phyloP scores from a whole-genome alignment of 1,284 basidiomycete genomes.

The Cryptococcus sp. region DNA sequence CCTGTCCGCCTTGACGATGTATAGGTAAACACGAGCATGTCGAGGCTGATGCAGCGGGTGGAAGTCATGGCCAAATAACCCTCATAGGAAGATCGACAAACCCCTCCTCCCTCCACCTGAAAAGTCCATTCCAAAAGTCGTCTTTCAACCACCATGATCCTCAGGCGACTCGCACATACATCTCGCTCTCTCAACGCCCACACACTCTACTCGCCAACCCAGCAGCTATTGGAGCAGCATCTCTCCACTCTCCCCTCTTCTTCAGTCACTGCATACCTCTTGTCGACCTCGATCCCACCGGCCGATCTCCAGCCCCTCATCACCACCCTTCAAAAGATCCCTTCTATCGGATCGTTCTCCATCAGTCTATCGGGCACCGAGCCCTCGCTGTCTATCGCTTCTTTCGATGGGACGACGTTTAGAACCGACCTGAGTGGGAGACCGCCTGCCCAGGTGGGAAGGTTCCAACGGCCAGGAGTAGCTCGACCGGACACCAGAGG shows the following conservation, averaged over 20 bases:
- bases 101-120: too few species aligned
- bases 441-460: conserved; percentile 35
- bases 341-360: conserved; percentile 31
- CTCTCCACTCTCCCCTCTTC: conserved; percentile 4
- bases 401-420: conserved; percentile 18
- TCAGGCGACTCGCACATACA: too few species aligned
- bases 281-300: conserved; percentile 27
- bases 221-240: conserved; percentile 10
- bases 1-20: too few species aligned
- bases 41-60: too few species aligned
- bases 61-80: too few species aligned
- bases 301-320: conserved; percentile 17
- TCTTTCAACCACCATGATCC: too few species aligned
- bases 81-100: too few species aligned
- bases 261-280: conserved; percentile 22
- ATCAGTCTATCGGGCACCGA: conserved; percentile 12
- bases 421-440: conserved; percentile 23
- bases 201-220: conserved; percentile 28
- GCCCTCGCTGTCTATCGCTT: conserved; percentile 30
- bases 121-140: too few species aligned
- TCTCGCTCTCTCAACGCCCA: conserved; percentile 6
- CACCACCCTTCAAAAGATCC: conserved; percentile 13
- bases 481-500: conserved; percentile 34
- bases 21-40: too few species aligned
- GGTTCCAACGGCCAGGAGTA: conserved; percentile 27